Evolutionary conservation across 2,329 filamentous ascomycete genomes (phyloP).

Genomic region (Cyphellophora attinorum): DNA sequence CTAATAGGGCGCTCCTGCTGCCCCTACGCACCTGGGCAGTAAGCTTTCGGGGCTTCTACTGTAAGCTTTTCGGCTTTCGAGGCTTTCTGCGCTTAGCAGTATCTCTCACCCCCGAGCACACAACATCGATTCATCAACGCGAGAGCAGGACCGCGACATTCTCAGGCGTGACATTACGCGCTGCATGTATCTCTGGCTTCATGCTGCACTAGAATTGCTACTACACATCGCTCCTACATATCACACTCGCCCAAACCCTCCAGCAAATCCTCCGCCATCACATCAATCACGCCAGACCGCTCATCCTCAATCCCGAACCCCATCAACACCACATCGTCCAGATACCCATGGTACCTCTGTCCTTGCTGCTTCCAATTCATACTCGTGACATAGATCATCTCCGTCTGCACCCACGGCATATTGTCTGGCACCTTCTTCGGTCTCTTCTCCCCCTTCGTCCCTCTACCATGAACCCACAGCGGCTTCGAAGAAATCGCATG

Average conservation of each 20-base stretch:
- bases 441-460: constrained; percentile 13
- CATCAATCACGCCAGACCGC: constrained; percentile 40
- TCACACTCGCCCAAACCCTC: constrained; percentile 30
- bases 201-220: too few relatives aligned
- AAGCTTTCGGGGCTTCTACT: too few relatives aligned
- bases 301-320: constrained; percentile 49
- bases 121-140: too few relatives aligned
- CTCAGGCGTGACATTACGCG: too few relatives aligned
- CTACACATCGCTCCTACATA: too few relatives aligned
- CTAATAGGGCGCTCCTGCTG: too few relatives aligned
- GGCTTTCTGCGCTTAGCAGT: too few relatives aligned
- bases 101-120: too few relatives aligned
- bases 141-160: too few relatives aligned
- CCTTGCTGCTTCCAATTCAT: constrained; percentile 44
- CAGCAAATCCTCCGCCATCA: constrained; percentile 41
- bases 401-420: constrained; percentile 26
- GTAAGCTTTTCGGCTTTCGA: too few relatives aligned
- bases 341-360: constrained; percentile 44
- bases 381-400: constrained; percentile 51
- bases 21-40: too few relatives aligned
- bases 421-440: constrained; percentile 8
- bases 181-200: too few relatives aligned
- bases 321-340: constrained; percentile 47
- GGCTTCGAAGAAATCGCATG: constrained; percentile 24
- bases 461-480: constrained; percentile 46